Base-by-base conservation (phyloP, 2,329 filamentous ascomycete species). In the Ophioceras dolichostomum region DNA sequence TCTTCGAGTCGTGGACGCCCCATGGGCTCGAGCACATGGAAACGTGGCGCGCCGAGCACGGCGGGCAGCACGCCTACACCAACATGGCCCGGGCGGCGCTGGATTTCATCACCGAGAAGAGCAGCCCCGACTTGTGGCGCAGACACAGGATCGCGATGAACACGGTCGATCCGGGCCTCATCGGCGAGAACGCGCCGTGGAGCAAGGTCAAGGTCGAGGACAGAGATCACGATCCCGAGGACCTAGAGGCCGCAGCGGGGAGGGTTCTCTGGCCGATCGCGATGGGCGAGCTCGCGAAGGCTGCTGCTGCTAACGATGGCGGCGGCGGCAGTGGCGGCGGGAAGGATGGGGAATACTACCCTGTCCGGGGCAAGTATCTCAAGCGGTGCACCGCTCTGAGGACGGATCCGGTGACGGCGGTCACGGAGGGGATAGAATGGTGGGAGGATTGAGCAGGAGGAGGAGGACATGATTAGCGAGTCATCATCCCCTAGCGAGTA, bases 241-340 rank as follows among this genome's bases (percentile, higher is more conserved):
- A n/a, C 5, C 60, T 58, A 50, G 58, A 55, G 37, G 58, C 60
- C 38, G 58, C 57, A 2, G 56, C 55, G 2, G 56, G 49, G 1
- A 47, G 56, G 31, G 55, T 59, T 1, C 38, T 60, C 20, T 60
- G 55, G 56, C 52, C 53, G 4, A 44, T 60, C 19, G 43, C 43
- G 8, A 35, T 45, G 14, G 43, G 43, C 4, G 43, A 45, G 39
- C 39, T 39, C 4, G 41, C 38, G 7, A 37, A 39, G n/a, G 20
- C 19, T 5, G 36, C n/a, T n/a, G n/a, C n/a, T n/a, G n/a, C n/a
- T n/a, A n/a, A n/a, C n/a, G n/a, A n/a, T n/a, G n/a, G n/a, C n/a
- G n/a, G n/a, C n/a, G n/a, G n/a, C n/a, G n/a, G n/a, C n/a, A n/a
- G n/a, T n/a, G 22, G 22, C 8, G 22, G 22, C 22, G 22, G 22